Percentiles rank a stretch among this genome's conserved stretches.
These are phyloP conservation scores for Plasmodium coatneyi DNA, from an alignment of 169 alveolate genomes.

Conservation along the genomic window DNA sequence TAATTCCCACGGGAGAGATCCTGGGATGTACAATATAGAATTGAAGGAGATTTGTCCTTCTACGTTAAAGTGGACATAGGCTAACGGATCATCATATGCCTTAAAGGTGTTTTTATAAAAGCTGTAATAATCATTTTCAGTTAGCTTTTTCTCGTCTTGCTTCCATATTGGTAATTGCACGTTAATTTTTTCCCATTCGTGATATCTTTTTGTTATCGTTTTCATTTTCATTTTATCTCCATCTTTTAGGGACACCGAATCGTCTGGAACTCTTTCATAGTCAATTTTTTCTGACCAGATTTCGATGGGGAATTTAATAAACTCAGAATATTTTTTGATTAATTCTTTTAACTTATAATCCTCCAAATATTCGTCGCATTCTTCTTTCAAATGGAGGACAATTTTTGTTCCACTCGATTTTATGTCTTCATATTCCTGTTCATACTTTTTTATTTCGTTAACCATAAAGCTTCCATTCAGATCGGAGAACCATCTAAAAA, in stretches of 20 bases:
- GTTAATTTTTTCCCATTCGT: conserved; percentile 93
- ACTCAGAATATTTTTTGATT: conserved; percentile 95
- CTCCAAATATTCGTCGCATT: conserved; percentile 96
- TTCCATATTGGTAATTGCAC: conserved; percentile 97
- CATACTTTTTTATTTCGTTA: conserved; percentile 90
- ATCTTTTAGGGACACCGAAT: conserved; percentile 81
- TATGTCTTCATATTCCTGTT: conserved; percentile 91
- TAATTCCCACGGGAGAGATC: conserved; percentile 91
- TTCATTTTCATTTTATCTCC: conserved; percentile 84
- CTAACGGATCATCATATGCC: conserved; percentile 97
- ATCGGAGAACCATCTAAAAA: conserved; percentile 96
- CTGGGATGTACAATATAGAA: conserved; percentile 94
- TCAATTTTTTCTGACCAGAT: conserved; percentile 91
- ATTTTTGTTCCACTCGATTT: conserved; percentile 96
- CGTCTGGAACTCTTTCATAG: conserved; percentile 91
- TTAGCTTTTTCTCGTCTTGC: conserved; percentile 91
- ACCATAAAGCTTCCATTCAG: conserved; percentile 96
- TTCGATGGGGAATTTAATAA: conserved; percentile 96
- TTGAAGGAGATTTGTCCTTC: conserved; percentile 99
- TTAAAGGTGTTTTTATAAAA: conserved; percentile 95
- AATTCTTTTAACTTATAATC: conserved; percentile 94
- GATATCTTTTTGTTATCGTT: conserved; percentile 86
- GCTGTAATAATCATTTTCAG: conserved; percentile 94
- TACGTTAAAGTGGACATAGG: conserved; percentile 98
- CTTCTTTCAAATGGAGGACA: conserved; percentile 96